Evolutionary conservation across 2,329 filamentous ascomycete genomes (phyloP), one percentile per base, ranked within the genome.

Genomic region (Trichoderma atroviride): DNA sequence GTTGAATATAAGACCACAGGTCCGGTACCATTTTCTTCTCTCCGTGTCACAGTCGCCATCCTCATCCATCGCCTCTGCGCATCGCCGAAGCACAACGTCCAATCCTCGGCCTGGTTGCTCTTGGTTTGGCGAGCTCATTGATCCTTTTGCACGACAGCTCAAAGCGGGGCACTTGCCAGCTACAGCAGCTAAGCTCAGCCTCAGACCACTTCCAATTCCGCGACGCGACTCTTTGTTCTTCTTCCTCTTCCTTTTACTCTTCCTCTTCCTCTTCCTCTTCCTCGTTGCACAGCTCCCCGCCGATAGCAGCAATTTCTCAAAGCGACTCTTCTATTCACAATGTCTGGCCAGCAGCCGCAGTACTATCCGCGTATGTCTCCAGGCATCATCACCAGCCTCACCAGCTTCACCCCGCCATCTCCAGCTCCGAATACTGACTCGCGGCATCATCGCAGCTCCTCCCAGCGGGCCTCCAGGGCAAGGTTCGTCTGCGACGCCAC

Each of bases 351-450:
- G 53, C 75, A 78, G 59, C 80, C 78, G 62, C 80, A 82, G 68
- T 85, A 81, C 73, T 85, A 85, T 74, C 83, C 84, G 70, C 84
- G 83, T 85, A 76, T 75, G 82, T 77, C 62, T n/a, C 27, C 6
- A 40, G 35, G 22, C 22, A 11, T n/a, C 37, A 22, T 24, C 19
- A 29, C 14, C 10, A 31, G 10, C 37, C 19, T 40, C 37, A n/a
- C 16, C 58, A n/a, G 24, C 56, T 62, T 58, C 55, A 50, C 60
- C 64, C 22, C 47, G 9, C 37, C 56, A 50, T 43, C 27, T 35
- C 35, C 47, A 56, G 24, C 14, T 35, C 33, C 37, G 61, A 63
- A n/a, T 69, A 53, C 71, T 68, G 65, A 67, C 66, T 69, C 43
- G 71, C 64, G 68, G 53, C 65, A 72, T 71, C 60, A 70, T 70